Percentiles rank a stretch among this genome's conserved stretches.
Evolutionary conservation across 768 basidiomycete genomes (phyloP).

Genomic region (Clitopilus hobsonii): DNA sequence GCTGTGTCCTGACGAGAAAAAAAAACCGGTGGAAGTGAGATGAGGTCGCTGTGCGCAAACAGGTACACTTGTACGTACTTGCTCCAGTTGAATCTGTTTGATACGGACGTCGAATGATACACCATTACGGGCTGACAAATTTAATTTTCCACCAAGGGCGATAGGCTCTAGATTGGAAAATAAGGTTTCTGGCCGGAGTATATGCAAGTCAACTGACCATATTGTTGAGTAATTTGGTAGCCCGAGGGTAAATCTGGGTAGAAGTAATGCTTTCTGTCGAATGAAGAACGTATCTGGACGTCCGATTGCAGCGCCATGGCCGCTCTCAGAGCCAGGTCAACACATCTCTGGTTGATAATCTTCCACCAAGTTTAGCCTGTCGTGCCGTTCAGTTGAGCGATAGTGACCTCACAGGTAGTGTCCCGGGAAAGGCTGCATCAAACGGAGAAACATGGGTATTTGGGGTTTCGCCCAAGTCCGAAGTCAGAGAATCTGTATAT

Average conservation of each 20-base stretch:
- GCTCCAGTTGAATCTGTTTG: constrained; percentile 93
- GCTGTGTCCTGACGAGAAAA: constrained; percentile 70
- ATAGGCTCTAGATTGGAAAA: constrained; percentile 57
- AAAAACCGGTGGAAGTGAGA: constrained; percentile 2
- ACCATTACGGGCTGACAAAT: constrained; percentile 38
- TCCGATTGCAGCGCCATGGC: constrained; percentile 70
- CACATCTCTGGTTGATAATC: constrained; percentile 63
- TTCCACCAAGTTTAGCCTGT: constrained; percentile 17
- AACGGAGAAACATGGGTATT: constrained; percentile 74
- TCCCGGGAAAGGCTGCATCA: constrained; percentile 92
- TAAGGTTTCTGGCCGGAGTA: neutral
- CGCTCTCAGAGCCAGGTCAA: constrained; percentile 76
- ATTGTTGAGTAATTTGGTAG: constrained; percentile 97
- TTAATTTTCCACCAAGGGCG: constrained; percentile 55
- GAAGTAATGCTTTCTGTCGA: constrained; percentile 98
- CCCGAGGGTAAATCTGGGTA: constrained; percentile 92
- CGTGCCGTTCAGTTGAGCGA: neutral
- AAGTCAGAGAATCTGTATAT: constrained; percentile 33
- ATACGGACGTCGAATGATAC: constrained; percentile 59
- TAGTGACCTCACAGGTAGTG: constrained; percentile 65
- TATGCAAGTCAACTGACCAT: constrained; percentile 41
- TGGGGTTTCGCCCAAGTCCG: constrained; percentile 40
- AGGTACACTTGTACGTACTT: constrained; percentile 44
- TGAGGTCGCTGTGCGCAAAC: neutral
- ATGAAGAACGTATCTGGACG: constrained; percentile 69